phyloP scores from a whole-genome alignment of 169 alveolate species.

The Eimeria falciformis region DNA sequence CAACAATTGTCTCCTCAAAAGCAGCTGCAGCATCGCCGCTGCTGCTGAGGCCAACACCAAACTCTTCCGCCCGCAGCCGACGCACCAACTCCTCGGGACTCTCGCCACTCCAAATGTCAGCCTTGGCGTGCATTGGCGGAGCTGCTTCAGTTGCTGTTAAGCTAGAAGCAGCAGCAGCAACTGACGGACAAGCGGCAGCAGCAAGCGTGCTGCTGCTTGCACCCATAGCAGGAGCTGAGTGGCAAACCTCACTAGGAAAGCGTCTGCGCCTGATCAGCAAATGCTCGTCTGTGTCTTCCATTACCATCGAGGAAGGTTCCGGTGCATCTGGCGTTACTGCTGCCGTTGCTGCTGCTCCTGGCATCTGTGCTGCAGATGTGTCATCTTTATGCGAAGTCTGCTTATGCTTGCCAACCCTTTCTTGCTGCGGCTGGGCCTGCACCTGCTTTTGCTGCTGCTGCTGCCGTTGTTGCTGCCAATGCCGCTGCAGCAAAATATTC shows the following conservation, averaged over 20 bases:
- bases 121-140: neutral
- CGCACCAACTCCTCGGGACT: conserved; percentile 16
- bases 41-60: conserved; percentile 32
- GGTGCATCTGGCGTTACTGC: no score
- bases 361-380: no score
- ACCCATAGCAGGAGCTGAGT: neutral
- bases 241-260: no score
- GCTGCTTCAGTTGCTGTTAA: neutral
- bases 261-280: no score
- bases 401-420: no score
- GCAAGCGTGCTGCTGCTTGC: neutral
- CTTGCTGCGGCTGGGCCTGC: neutral
- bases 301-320: no score
- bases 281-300: no score
- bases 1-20: conserved; percentile 17
- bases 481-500: neutral
- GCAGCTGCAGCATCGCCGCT: neutral
- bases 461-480: conserved; percentile 1
- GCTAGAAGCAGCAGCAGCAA: neutral
- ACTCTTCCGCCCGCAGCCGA: conserved; percentile 42
- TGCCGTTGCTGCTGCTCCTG: neutral
- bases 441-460: neutral
- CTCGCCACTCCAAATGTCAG: neutral
- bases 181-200: neutral
- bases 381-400: no score